Percentiles rank a stretch among this genome's conserved stretches.
These are phyloP conservation scores for Fagopyrum esculentum DNA, from an alignment of 148 eudicot genomes.

Conservation along the genomic window DNA sequence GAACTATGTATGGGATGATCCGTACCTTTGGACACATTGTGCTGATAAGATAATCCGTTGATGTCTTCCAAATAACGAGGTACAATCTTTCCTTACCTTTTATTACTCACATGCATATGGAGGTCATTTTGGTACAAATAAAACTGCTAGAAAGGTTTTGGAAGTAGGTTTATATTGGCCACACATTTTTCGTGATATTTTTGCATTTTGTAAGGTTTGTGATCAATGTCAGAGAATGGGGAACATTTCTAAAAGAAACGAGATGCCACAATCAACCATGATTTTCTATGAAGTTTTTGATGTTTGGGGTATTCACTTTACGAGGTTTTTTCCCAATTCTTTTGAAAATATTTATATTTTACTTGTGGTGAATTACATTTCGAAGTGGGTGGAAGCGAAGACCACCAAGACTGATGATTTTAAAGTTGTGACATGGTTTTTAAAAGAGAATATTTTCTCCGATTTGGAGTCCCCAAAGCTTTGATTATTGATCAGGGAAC, in stretches of 20 bases:
- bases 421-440: too few species aligned
- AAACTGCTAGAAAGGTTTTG: conserved; percentile 12
- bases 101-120: conserved; percentile 6
- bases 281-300: conserved; percentile 18
- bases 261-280: conserved; percentile 10
- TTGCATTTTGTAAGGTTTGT: conserved; percentile 4
- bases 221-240: conserved; percentile 16
- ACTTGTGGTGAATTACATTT: too few species aligned
- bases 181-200: too few species aligned
- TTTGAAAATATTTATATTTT: background rate
- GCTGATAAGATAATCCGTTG: background rate
- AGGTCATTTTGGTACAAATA: conserved; percentile 14
- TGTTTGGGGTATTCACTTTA: conserved; percentile 18
- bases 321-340: conserved; percentile 13
- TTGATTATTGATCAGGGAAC: too few species aligned
- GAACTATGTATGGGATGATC: conserved; percentile 16
- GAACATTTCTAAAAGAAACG: background rate
- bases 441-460: too few species aligned
- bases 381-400: too few species aligned
- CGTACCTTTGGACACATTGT: conserved; percentile 14
- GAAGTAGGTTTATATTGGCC: conserved; percentile 11
- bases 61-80: conserved; percentile 8
- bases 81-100: background rate
- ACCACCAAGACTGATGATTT: too few species aligned
- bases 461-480: too few species aligned